A percentile compares a stretch with the other conserved stretches of the same genome.
Conservation (phyloP, 2,329 filamentous ascomycete genomes). For the Corynespora cassiicola region DNA sequence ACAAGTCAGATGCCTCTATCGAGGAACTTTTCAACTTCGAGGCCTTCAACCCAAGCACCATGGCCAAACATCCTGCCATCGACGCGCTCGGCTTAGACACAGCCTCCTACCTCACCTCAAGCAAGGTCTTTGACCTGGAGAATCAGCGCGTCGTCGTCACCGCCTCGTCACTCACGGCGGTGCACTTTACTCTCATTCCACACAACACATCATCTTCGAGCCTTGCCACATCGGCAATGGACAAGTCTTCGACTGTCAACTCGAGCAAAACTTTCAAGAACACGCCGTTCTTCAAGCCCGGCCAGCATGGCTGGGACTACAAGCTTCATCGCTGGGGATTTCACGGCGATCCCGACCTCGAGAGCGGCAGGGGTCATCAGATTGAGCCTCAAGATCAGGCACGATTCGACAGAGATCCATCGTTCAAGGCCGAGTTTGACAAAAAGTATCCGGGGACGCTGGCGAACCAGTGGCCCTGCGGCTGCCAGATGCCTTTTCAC, state of each 20-base stretch:
- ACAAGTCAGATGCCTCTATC: too few relatives aligned
- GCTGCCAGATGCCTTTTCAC: constrained; percentile 21
- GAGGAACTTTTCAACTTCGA: too few relatives aligned
- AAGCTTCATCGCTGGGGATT: constrained; percentile 13
- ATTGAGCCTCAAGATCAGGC: constrained; percentile 20
- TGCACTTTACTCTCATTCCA: too few relatives aligned
- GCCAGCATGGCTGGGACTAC: constrained; percentile 28
- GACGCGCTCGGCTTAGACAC: constrained; percentile 1
- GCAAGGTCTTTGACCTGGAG: constrained; percentile 1
- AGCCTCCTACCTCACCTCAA: constrained; percentile 3
- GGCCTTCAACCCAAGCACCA: too few relatives aligned
- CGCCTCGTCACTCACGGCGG: not conserved
- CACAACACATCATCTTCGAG: too few relatives aligned
- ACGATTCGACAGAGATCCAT: constrained; percentile 5
- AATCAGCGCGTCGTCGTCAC: constrained; percentile 7
- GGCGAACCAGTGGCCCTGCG: constrained; percentile 30
- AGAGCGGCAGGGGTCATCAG: constrained; percentile 28
- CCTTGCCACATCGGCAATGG: not conserved
- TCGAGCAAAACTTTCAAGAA: not conserved
- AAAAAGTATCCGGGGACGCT: constrained; percentile 25
- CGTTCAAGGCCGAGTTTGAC: constrained; percentile 8
- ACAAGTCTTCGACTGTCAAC: not conserved
- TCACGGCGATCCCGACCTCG: constrained; percentile 17
- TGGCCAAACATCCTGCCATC: constrained; percentile 5
- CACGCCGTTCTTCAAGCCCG: constrained; percentile 23